Evolutionary conservation across 2,329 filamentous ascomycete genomes (phyloP), one percentile per base, ranked within the genome.

Genomic region (Cladosporium sp.): DNA sequence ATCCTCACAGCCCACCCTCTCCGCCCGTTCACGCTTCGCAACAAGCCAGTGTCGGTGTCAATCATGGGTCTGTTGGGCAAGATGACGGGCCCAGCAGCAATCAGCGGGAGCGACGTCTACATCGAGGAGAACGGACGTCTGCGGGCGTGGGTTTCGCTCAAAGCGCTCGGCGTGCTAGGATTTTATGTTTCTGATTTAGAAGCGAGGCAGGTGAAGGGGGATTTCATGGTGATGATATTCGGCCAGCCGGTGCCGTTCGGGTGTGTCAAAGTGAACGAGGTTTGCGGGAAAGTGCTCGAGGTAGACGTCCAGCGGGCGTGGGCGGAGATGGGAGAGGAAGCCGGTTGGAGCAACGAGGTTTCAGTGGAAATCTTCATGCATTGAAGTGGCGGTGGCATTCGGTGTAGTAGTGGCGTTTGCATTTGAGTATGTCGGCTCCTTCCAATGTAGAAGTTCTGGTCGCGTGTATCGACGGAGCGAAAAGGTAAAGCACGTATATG

Each of bases 71-170:
- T 97, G 2, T 57, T 95, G 3, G 86, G 80, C 2, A 96, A 96
- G 68, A 95, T 97, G 88, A 89, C 89, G 0, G 92, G 90, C 0
- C 83, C 85, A 1, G 90, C 89, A 1, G 90, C 89, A 0, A 78
- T 96, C 7, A 73, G 85, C 1, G 76, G 74, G 32, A 84, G 74
- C n/a, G 75, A 79, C 22, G 77, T 84, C 39, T 78, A 77, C 29
- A 65, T 84, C 58, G 70, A 78, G 30, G 73, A 77, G 7, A 84
- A 81, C 51, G 82, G 83, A 0, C 73, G 82, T 13, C 70, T 93
- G 17, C 69, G 81, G 7, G 70, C 95, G 11, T 81, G 83, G 60
- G 80, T 86, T 1, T 80, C 78, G 12, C 65, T 96, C 37, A 96
- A 95, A 65, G 90, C 90, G 0, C 70, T 96, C 1, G 92, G 92